Evolutionary conservation across 257 asterid genomes (phyloP).

Genomic region (Ehretia macrophylla): DNA sequence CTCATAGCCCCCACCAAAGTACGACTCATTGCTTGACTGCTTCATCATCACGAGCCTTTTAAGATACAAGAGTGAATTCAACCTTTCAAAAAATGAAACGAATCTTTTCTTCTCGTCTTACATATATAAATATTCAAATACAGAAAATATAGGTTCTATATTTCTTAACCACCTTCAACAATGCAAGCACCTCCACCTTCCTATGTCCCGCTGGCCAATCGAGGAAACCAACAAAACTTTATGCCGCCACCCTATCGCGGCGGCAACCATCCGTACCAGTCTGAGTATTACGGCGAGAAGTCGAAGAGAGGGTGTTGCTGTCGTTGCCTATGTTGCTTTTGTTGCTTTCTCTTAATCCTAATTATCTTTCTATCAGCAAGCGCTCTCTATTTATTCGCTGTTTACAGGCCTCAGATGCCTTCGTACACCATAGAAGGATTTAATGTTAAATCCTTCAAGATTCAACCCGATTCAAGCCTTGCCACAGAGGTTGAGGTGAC

Average conservation of each 20-base stretch:
- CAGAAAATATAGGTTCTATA: not conserved
- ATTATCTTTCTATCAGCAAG: constrained; percentile 9
- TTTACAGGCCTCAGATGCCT: constrained; percentile 38
- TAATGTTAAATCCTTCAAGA: constrained; percentile 31
- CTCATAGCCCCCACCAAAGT: not conserved
- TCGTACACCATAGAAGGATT: constrained; percentile 26
- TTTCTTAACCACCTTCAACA: too few species aligned
- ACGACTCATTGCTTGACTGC: constrained; percentile 1
- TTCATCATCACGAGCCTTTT: too few species aligned
- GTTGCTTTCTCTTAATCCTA: constrained; percentile 34
- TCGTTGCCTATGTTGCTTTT: constrained; percentile 48
- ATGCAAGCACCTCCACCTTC: constrained; percentile 43
- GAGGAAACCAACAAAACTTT: constrained; percentile 9
- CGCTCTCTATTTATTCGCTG: constrained; percentile 15
- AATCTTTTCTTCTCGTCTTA: not conserved
- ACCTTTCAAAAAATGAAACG: not conserved
- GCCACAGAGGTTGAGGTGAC: constrained; percentile 20
- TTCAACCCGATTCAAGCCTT: constrained; percentile 39
- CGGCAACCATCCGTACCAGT: too few species aligned
- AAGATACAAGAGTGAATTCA: not conserved
- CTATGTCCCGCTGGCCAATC: constrained; percentile 24
- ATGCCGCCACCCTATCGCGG: constrained; percentile 26
- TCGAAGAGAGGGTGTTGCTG: constrained; percentile 10
- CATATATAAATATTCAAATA: not conserved
- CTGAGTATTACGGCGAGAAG: not conserved